Conservation (phyloP, 495 filamentous ascomycete genomes). For the Glonium stellatum region DNA sequence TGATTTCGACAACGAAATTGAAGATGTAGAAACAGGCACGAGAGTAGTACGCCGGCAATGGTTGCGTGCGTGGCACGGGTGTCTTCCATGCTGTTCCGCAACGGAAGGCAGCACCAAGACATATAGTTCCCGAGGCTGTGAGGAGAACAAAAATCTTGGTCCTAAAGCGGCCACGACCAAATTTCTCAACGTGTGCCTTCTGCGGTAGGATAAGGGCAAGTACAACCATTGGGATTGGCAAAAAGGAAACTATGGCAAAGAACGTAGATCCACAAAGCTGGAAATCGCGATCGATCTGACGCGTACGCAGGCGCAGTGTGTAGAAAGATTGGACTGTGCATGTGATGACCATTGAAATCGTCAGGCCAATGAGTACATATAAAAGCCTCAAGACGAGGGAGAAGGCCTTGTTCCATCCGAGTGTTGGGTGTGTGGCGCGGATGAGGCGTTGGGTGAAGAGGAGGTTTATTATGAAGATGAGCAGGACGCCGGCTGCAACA, state of each 20-base stretch:
- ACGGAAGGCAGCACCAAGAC: conserved; percentile 65
- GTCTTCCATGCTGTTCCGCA: conserved; percentile 51
- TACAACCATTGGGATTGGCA: conserved; percentile 60
- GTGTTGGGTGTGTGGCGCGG: conserved; percentile 60
- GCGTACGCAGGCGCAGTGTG: conserved; percentile 49
- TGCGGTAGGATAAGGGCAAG: conserved; percentile 48
- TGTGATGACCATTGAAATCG: conserved; percentile 64
- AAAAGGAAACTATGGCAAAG: conserved; percentile 62
- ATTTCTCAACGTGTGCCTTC: conserved; percentile 51
- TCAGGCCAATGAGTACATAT: conserved; percentile 53
- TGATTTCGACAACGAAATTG: conserved; percentile 35
- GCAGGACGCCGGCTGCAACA: conserved; percentile 64
- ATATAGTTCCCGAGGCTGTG: conserved; percentile 48
- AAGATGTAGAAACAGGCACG: conserved; percentile 53
- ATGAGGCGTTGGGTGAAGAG: conserved; percentile 72
- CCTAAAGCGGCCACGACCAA: conserved; percentile 61
- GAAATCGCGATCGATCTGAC: conserved; percentile 51
- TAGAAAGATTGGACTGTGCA: conserved; percentile 59
- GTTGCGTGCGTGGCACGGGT: conserved; percentile 45
- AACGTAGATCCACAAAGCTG: conserved; percentile 62
- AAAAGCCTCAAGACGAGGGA: conserved; percentile 48
- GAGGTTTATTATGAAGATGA: conserved; percentile 78
- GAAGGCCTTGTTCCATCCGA: conserved; percentile 58
- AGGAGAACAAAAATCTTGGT: conserved; percentile 60
- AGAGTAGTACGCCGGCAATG: conserved; percentile 57